A percentile compares a stretch with the other conserved stretches of the same genome.
These are phyloP conservation scores for Peronospora destructor DNA, from an alignment of 352 stramenopile genomes.

Conservation along the genomic window DNA sequence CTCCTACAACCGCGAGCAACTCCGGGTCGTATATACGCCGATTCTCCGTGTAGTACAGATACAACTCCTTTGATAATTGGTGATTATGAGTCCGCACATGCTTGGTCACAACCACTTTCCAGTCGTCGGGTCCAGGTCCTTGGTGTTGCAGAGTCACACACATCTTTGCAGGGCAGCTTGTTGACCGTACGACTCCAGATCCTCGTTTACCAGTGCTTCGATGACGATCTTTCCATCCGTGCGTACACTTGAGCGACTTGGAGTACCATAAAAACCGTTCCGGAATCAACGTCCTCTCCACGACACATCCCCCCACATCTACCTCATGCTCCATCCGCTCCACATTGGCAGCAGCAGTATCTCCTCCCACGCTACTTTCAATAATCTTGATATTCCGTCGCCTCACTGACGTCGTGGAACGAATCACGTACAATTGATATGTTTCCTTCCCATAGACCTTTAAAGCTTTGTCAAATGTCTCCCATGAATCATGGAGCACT, in stretches of 20 bases:
- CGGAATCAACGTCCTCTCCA: conserved; percentile 46
- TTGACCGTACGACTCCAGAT: conserved; percentile 52
- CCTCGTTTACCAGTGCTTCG: conserved; percentile 61
- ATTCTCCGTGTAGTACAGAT: conserved; percentile 71
- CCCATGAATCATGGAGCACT: conserved; percentile 53
- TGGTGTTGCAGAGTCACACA: conserved; percentile 64
- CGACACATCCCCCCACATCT: not conserved
- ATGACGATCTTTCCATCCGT: conserved; percentile 69
- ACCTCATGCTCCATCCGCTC: not conserved
- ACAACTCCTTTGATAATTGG: conserved; percentile 63
- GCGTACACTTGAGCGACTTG: conserved; percentile 76
- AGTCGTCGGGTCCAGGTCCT: conserved; percentile 31
- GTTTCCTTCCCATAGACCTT: conserved; percentile 53
- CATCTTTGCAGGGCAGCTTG: conserved; percentile 69
- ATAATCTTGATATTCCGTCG: conserved; percentile 63
- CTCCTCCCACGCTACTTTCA: conserved; percentile 29
- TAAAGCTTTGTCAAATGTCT: conserved; percentile 51
- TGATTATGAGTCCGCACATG: conserved; percentile 70
- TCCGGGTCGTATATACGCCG: conserved; percentile 72
- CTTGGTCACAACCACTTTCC: conserved; percentile 72
- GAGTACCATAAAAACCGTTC: conserved; percentile 69
- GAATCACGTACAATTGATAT: conserved; percentile 72
- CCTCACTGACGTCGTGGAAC: conserved; percentile 68
- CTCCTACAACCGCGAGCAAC: conserved; percentile 32
- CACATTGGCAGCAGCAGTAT: conserved; percentile 1